Conservation (phyloP, 768 basidiomycete genomes). For the Candolleomyces eurysporus region DNA sequence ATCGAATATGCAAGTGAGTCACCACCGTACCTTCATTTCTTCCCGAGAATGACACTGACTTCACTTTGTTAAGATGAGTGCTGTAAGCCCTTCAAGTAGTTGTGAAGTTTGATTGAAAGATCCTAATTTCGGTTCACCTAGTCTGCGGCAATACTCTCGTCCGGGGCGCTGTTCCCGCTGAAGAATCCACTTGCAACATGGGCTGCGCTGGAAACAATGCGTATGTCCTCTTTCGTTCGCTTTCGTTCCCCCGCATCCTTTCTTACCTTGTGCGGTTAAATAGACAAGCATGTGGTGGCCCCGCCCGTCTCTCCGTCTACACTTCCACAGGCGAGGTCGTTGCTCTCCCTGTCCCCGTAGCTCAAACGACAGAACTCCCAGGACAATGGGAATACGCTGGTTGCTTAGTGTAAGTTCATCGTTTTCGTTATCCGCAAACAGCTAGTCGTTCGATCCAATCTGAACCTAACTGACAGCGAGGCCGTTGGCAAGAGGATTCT, state of each 20-base stretch:
- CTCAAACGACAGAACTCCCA: slow-evolving; percentile 56
- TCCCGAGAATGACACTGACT: not conserved
- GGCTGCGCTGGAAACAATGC: slow-evolving; percentile 66
- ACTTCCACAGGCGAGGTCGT: slow-evolving; percentile 49
- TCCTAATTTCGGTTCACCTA: slow-evolving; percentile 21
- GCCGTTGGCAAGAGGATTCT: slow-evolving; percentile 44
- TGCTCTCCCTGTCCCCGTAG: slow-evolving; percentile 55
- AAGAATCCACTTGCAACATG: slow-evolving; percentile 64
- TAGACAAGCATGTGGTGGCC: slow-evolving; percentile 72
- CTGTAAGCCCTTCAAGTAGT: slow-evolving; percentile 31
- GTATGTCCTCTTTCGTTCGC: slow-evolving; percentile 35
- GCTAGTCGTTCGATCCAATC: not conserved
- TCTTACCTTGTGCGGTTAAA: not conserved
- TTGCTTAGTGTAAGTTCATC: slow-evolving; percentile 54
- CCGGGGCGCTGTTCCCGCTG: slow-evolving; percentile 52
- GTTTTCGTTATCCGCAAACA: not conserved
- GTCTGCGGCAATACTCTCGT: slow-evolving; percentile 71
- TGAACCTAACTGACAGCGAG: slow-evolving; percentile 41
- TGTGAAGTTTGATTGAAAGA: not conserved
- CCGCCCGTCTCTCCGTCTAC: slow-evolving; percentile 71
- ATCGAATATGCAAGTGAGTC: slow-evolving; percentile 61
- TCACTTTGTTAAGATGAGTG: slow-evolving; percentile 32
- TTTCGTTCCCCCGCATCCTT: slow-evolving; percentile 4
- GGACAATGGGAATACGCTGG: slow-evolving; percentile 64
- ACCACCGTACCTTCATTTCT: not conserved